These are phyloP conservation scores for Physcia stellaris DNA, from an alignment of 495 filamentous ascomycete species.

Conservation along the genomic window DNA sequence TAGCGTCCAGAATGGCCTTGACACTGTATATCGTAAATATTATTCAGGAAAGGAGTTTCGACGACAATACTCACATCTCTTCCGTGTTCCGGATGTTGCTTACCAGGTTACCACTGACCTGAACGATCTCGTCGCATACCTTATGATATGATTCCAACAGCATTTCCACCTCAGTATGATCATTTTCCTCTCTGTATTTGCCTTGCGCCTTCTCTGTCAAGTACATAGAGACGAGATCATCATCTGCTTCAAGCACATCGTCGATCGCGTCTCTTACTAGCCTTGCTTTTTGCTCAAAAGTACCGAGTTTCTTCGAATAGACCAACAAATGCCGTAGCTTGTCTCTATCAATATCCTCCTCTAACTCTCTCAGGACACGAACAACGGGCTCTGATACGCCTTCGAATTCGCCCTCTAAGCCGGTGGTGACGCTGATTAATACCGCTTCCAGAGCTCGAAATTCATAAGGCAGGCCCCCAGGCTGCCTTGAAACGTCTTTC, in stretches of 20 bases:
- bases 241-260: conserved; percentile 92
- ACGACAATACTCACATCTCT: conserved; percentile 61
- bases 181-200: conserved; percentile 60
- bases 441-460: conserved; percentile 45
- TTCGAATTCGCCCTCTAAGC: conserved; percentile 86
- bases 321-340: conserved; percentile 82
- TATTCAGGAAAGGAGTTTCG: neutral
- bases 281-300: conserved; percentile 93
- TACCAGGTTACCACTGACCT: conserved; percentile 81
- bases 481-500: conserved; percentile 28
- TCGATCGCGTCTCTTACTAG: conserved; percentile 91
- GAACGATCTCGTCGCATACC: conserved; percentile 93
- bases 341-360: conserved; percentile 94
- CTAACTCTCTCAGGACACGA: conserved; percentile 70
- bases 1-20: conserved; percentile 90
- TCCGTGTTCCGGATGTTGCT: conserved; percentile 96
- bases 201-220: conserved; percentile 72
- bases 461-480: conserved; percentile 47
- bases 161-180: conserved; percentile 96
- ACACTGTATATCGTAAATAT: conserved; percentile 39
- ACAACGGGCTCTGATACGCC: conserved; percentile 85
- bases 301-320: conserved; percentile 87
- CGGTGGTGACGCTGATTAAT: conserved; percentile 56
- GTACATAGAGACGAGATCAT: conserved; percentile 93
- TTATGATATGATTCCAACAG: conserved; percentile 95